Conservation (phyloP, 176 grass and related monocot species). For the Bolboschoenus planiculmis region DNA sequence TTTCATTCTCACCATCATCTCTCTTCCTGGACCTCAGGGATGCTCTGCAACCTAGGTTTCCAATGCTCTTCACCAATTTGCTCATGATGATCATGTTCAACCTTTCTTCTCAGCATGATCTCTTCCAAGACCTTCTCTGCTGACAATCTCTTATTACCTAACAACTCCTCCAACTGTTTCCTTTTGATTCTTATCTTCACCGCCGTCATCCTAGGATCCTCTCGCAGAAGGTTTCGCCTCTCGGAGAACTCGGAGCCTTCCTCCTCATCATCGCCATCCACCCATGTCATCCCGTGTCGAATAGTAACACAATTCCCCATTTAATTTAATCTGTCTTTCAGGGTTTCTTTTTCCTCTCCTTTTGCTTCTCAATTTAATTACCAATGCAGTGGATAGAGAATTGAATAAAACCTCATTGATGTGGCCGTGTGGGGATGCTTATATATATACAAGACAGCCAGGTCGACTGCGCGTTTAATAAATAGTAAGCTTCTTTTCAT, state of each 20-base stretch:
- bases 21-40: slow-evolving; percentile 46
- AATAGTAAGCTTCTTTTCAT: background rate
- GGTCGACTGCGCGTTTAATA: background rate
- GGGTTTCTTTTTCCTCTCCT: background rate
- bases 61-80: slow-evolving; percentile 33
- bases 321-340: background rate
- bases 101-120: slow-evolving; percentile 51
- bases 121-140: slow-evolving; percentile 35
- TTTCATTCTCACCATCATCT: background rate
- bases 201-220: slow-evolving; percentile 17
- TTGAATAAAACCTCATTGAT: background rate
- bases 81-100: slow-evolving; percentile 18
- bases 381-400: background rate
- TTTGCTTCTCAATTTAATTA: background rate
- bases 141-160: slow-evolving; percentile 32
- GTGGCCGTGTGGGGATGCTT: background rate
- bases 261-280: slow-evolving; percentile 27
- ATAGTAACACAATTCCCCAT: slow-evolving; percentile 58
- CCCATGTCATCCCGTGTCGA: slow-evolving; percentile 36
- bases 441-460: background rate
- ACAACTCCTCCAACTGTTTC: slow-evolving; percentile 53
- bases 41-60: slow-evolving; percentile 48
- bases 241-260: slow-evolving; percentile 37
- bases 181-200: slow-evolving; percentile 58
- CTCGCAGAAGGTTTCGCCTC: background rate